Conservation (phyloP, 169 alveolate species). For the Cyclospora cayetanensis region DNA sequence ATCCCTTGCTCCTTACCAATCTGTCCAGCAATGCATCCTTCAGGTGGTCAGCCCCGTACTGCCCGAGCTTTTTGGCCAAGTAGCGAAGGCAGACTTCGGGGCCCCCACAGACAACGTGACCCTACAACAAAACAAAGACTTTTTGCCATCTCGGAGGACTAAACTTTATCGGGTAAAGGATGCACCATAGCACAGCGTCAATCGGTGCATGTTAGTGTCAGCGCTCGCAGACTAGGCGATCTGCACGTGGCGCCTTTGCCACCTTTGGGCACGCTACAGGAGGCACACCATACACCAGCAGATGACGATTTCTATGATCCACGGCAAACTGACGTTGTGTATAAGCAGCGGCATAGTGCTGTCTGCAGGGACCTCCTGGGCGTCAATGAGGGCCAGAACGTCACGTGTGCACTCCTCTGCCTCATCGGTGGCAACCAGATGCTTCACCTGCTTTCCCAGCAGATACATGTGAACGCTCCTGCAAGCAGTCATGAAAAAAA, state of each 20-base stretch:
- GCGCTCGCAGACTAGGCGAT: no score
- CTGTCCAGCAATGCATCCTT: slow-evolving; percentile 49
- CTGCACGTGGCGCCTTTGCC: no score
- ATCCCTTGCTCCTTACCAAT: no score
- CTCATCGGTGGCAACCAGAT: slow-evolving; percentile 44
- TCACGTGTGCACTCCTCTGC: slow-evolving; percentile 59
- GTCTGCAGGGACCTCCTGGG: slow-evolving; percentile 47
- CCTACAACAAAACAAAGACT: no score
- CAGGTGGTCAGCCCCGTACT: slow-evolving; percentile 35
- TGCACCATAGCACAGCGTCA: no score
- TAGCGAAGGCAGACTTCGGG: slow-evolving; percentile 56
- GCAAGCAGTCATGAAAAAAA: no score
- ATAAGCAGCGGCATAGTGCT: slow-evolving; percentile 57
- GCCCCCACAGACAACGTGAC: slow-evolving; percentile 46
- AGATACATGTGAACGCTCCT: slow-evolving; percentile 60
- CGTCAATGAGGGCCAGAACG: slow-evolving; percentile 47
- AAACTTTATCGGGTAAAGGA: no score
- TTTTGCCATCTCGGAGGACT: no score
- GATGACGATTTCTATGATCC: no score
- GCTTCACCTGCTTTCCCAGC: slow-evolving; percentile 54
- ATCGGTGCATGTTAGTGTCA: no score
- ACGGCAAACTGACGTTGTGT: slow-evolving; percentile 49
- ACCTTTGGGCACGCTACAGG: no score
- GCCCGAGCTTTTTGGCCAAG: slow-evolving; percentile 45
- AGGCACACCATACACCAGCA: no score